Percentiles rank a stretch among this genome's conserved stretches.
phyloP scores from a whole-genome alignment of 2,329 filamentous ascomycete genomes.

The Albifimbria verrucaria region DNA sequence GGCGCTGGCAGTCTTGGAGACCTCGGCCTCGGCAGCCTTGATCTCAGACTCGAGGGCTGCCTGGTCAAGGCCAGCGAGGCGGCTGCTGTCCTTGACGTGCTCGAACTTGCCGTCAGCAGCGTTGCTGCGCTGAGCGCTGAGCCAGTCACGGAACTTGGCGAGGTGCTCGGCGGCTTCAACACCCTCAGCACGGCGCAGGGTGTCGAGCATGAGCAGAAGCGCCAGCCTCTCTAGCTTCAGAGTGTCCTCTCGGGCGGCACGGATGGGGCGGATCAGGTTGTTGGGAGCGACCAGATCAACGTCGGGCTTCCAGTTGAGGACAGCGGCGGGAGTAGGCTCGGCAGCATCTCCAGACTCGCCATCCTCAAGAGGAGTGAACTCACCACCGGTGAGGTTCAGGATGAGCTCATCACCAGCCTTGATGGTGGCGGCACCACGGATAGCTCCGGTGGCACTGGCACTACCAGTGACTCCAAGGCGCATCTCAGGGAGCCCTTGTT shows the following conservation, averaged over 20 bases:
- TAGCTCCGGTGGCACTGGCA: background rate
- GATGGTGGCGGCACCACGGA: background rate
- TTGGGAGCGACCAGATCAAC: conserved; percentile 24
- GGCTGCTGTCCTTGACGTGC: background rate
- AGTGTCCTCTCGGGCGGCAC: background rate
- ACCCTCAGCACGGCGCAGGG: background rate
- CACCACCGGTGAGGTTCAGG: conserved; percentile 15
- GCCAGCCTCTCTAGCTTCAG: background rate
- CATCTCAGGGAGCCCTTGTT: background rate
- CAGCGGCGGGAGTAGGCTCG: conserved; percentile 21
- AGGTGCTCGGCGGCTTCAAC: background rate
- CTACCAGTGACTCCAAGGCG: background rate
- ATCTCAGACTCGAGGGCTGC: background rate
- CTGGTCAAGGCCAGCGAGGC: background rate
- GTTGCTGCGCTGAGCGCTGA: background rate
- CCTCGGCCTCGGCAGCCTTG: background rate
- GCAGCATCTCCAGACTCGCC: conserved; percentile 11
- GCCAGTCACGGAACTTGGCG: background rate
- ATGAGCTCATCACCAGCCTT: conserved; percentile 5
- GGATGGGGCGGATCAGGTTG: conserved; percentile 14
- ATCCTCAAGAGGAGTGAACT: conserved; percentile 20
- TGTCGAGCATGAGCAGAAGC: background rate
- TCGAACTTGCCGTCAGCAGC: background rate
- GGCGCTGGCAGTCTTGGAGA: background rate
- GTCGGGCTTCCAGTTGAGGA: conserved; percentile 26